Evolutionary conservation across 495 filamentous ascomycete species (phyloP).

Genomic region (Lasiosphaeria hispida): DNA sequence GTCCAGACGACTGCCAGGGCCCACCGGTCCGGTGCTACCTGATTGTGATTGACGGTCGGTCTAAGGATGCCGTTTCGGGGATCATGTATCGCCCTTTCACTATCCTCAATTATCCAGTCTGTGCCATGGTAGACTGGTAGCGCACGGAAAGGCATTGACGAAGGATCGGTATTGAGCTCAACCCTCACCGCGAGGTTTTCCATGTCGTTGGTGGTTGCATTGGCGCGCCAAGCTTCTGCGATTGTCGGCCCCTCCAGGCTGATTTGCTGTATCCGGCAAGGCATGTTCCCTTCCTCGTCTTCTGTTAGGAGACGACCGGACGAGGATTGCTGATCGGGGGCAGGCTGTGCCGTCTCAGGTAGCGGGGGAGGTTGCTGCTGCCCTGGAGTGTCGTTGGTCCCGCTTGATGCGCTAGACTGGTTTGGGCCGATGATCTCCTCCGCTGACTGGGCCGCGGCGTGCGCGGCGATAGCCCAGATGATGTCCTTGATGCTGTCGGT

Average conservation of each 20-base stretch:
- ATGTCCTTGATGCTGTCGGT: background rate
- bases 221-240: background rate
- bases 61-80: background rate
- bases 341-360: background rate
- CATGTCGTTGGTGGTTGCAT: background rate
- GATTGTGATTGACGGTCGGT: background rate
- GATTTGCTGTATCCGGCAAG: background rate
- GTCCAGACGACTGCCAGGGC: background rate
- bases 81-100: background rate
- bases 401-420: too few species aligned
- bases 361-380: too few species aligned
- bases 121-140: background rate
- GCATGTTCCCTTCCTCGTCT: background rate
- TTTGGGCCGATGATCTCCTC: too few species aligned
- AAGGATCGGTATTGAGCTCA: background rate
- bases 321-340: background rate
- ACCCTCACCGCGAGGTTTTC: background rate
- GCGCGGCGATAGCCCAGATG: slow-evolving; percentile 3
- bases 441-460: too few species aligned
- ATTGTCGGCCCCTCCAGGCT: background rate
- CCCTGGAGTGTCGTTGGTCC: too few species aligned
- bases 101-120: background rate
- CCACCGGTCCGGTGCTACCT: background rate
- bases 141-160: background rate
- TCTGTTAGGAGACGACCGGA: background rate